Conservation (phyloP, 176 grass and related monocot species). For the Triticum urartu region DNA sequence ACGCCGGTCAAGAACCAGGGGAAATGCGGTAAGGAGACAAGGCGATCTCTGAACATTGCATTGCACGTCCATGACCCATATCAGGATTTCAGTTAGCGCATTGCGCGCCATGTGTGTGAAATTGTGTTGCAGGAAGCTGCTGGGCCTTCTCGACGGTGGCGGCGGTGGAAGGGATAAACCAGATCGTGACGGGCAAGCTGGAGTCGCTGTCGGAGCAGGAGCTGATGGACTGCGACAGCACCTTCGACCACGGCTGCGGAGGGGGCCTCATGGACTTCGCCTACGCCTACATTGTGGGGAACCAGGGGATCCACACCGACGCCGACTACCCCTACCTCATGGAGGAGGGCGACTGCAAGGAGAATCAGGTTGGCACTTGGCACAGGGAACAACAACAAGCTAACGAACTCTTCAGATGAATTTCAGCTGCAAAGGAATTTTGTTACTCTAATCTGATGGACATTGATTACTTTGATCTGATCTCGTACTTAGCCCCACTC, state of each 20-base stretch:
- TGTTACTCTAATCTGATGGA: background rate
- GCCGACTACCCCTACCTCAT: constrained; percentile 82
- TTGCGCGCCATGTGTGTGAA: background rate
- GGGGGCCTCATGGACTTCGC: constrained; percentile 86
- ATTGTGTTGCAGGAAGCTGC: constrained; percentile 60
- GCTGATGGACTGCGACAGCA: constrained; percentile 81
- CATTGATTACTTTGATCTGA: background rate
- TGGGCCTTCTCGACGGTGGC: constrained; percentile 91
- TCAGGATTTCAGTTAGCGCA: background rate
- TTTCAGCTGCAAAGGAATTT: background rate
- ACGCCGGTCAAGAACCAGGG: constrained; percentile 83
- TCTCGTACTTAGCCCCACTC: constrained; percentile 42
- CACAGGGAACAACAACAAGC: background rate
- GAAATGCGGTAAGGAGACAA: constrained; percentile 58
- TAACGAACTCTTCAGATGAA: background rate
- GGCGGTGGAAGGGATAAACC: constrained; percentile 81
- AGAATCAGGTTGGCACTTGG: constrained; percentile 37
- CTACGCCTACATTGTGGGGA: constrained; percentile 65
- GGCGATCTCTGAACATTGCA: constrained; percentile 7
- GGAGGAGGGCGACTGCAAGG: constrained; percentile 72
- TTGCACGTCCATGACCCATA: background rate
- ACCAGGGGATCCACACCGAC: constrained; percentile 57
- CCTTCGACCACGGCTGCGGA: constrained; percentile 52
- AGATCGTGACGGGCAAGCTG: constrained; percentile 69
- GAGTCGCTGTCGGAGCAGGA: constrained; percentile 80